Base-by-base conservation (phyloP, 2,329 filamentous ascomycete genomes). In the Lachnellula willkommii region DNA sequence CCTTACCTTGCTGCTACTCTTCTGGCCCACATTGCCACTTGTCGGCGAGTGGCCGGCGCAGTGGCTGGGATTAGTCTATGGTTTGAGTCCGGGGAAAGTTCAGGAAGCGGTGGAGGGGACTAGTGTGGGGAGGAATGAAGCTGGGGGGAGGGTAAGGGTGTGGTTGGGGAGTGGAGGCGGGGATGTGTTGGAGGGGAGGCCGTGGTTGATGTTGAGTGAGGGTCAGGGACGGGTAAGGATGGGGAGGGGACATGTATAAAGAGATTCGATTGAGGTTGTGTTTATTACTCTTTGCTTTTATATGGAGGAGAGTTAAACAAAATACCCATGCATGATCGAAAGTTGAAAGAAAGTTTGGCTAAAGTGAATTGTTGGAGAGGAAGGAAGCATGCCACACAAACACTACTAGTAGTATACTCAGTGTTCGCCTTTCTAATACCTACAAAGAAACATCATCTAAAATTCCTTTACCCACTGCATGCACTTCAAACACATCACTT, bases 71-170 rank as follows among this genome's bases (percentile, higher is more conserved):
- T n/a, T 56, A 17, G 43, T 47, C 1, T 56, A 53, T 24, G 45
- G 49, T 17, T 22, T 56, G 3, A 48, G 49, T 20, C 49, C 36
- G 40, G 35, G 17, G 17, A 48, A 47, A 5, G 37, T 52, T 12
- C 49, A 53, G 37, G 45, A 52, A 46, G 45, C 42, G 12, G 50
- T 56, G 22, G 45, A 56, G 28, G 54, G 50, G 14, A 50, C 49
- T 6, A 42, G 11, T 14, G 48, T 48, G 12, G 48, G 53, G 20
- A 46, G 32, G 20, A 55, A 55, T 47, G 12, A 36, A 5, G 47
- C 28, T 40, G 22, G 32, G 28, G 53, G 22, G 2, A 22, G 32
- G 11, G 17, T 35, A 8, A 20, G 47, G 47, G 39, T 50, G 9
- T 55, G 9, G n/a, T 36, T 47, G 47, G 22, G 39, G 39, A 51